Evolutionary conservation across 805 yeast genomes (phyloP), one percentile per base, ranked within the genome.

Genomic region (Metschnikowia cubensis): DNA sequence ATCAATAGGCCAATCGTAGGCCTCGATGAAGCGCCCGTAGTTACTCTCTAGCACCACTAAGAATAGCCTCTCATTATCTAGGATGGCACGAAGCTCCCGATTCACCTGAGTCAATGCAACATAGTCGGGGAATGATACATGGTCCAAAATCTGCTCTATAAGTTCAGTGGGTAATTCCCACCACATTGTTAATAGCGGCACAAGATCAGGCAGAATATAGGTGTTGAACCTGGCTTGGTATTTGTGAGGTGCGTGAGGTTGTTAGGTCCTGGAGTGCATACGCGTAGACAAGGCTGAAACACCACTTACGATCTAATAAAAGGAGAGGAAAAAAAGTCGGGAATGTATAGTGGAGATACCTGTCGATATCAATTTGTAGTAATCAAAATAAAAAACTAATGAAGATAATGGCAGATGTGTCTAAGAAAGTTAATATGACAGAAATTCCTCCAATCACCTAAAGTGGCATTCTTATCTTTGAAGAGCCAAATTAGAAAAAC

Each of bases 101-200:
- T 38, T 45, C 18, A 52, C 49, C 31, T 48, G 58, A 3, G 55
- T 47, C 29, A 55, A 43, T 7, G 52, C 50, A 11, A 55, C 58
- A 34, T 50, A 54, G 25, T 54, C 59, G 13, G 45, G 48, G 8
- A 54, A 49, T 1, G 53, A 50, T 3, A 54, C 33, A 15, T 34
- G 38, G 14, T 25, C 39, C 36, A 56, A 41, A 34, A 56, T 50
- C 8, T 41, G 40, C 32, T 55, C 54, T 13, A 47, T 40, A 29
- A 56, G 29, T 40, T 56, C 59, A 20, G 47, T 29, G 42, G 59
- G 58, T 8, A 56, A 52, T 18, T 29, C 42, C 59, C 57, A 55
- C 57, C 58, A 56, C 57, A 51, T 52, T 29, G 15, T 11, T 6
- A 17, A 25, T 32, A 20, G 15, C 10, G 14, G 22, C n/a, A 14